These are phyloP conservation scores for Capsicum pubescens DNA, from an alignment of 257 asterid species.

Conservation along the genomic window DNA sequence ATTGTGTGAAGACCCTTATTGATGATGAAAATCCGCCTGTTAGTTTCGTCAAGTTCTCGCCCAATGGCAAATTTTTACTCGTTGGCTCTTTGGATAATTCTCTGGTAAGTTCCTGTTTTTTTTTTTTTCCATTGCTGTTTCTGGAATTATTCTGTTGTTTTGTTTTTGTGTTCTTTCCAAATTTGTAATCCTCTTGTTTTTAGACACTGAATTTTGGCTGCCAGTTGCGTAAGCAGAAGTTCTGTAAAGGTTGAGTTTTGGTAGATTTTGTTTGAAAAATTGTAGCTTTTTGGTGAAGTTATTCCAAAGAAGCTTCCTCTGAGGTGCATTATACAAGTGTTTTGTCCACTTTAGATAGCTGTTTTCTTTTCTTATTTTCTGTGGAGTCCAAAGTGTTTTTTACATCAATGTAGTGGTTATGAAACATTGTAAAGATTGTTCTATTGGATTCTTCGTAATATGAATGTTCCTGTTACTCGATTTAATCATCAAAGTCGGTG, in stretches of 20 bases:
- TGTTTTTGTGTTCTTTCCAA: background rate
- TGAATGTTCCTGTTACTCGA: background rate
- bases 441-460: background rate
- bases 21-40: slow-evolving; percentile 98
- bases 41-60: slow-evolving; percentile 92
- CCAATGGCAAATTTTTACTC: slow-evolving; percentile 87
- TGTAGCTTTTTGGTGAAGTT: background rate
- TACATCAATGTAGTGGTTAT: background rate
- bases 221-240: background rate
- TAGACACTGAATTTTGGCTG: background rate
- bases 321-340: background rate
- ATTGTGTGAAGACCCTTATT: slow-evolving; percentile 89
- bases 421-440: background rate
- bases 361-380: background rate
- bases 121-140: background rate
- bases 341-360: background rate
- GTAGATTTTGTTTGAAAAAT: slow-evolving; percentile 17
- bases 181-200: slow-evolving; percentile 2
- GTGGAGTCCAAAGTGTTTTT: background rate
- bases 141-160: background rate
- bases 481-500: background rate
- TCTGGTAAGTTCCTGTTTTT: slow-evolving; percentile 54
- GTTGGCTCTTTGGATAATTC: slow-evolving; percentile 91
- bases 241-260: background rate
- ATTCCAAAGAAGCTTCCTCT: background rate